These are phyloP conservation scores for Nicotiana benthamiana DNA, from an alignment of 257 asterid species.

Conservation along the genomic window DNA sequence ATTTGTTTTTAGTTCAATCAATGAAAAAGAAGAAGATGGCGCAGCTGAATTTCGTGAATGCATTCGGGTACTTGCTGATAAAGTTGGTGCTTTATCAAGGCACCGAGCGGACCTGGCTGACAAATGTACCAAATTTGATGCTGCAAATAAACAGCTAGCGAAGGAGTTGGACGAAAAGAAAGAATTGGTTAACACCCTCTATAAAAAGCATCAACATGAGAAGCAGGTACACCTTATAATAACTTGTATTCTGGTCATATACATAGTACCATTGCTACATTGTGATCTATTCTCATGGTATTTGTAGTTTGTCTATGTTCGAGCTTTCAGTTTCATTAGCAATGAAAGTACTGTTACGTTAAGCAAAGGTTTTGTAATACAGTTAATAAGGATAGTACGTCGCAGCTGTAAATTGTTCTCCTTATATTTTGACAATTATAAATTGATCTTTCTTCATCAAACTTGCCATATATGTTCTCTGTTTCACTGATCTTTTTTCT, in stretches of 20 bases:
- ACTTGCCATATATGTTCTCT: neutral
- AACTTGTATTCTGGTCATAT: neutral
- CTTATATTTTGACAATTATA: neutral
- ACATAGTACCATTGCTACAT: neutral
- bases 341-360: neutral
- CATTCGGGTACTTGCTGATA: constrained; percentile 73
- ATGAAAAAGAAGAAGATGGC: constrained; percentile 65
- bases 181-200: constrained; percentile 67
- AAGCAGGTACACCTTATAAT: constrained; percentile 56
- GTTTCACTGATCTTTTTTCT: neutral
- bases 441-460: neutral
- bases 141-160: constrained; percentile 46
- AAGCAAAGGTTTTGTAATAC: neutral
- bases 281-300: neutral
- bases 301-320: neutral
- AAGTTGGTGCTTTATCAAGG: constrained; percentile 60
- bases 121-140: constrained; percentile 68
- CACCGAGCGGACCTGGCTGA: constrained; percentile 62
- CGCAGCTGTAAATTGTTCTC: neutral
- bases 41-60: constrained; percentile 75
- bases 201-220: constrained; percentile 76
- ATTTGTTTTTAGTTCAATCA: constrained; percentile 39
- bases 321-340: neutral
- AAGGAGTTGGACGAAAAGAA: constrained; percentile 85
- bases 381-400: no score